phyloP scores from a whole-genome alignment of 139 green algal genomes.

The Coelastrella sp. region DNA sequence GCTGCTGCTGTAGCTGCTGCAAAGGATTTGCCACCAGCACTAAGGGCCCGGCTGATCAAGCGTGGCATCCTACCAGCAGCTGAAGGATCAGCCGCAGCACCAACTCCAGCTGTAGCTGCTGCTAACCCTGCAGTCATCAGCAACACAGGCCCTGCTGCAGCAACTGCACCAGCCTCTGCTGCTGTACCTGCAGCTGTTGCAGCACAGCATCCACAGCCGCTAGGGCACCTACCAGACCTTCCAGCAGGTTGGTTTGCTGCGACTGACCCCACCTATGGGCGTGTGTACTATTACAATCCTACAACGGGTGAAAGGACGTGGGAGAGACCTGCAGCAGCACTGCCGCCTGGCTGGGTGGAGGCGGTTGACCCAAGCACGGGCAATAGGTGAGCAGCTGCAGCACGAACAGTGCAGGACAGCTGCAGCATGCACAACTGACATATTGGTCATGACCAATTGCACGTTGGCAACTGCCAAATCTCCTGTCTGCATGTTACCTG shows the following conservation, averaged over 20 bases:
- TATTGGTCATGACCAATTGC: not conserved
- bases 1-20: slow-evolving; percentile 1
- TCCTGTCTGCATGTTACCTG: not conserved
- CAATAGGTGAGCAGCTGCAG: slow-evolving; percentile 32
- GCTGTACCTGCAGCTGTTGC: slow-evolving; percentile 5
- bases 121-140: slow-evolving; percentile 1
- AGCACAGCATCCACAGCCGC: not conserved
- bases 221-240: slow-evolving; percentile 46
- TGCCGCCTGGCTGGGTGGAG: slow-evolving; percentile 73
- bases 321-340: slow-evolving; percentile 53
- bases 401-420: not conserved
- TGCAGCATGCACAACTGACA: not conserved
- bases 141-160: slow-evolving; percentile 22
- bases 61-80: slow-evolving; percentile 65
- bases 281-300: slow-evolving; percentile 80
- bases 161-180: slow-evolving; percentile 41
- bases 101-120: not conserved
- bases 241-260: slow-evolving; percentile 77
- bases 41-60: slow-evolving; percentile 65
- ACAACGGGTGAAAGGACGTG: slow-evolving; percentile 67
- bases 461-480: too few species aligned
- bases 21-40: slow-evolving; percentile 69
- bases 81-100: not conserved
- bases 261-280: slow-evolving; percentile 73
- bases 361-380: slow-evolving; percentile 59